These are phyloP conservation scores for Penicillium samsonianum DNA, from an alignment of 495 filamentous ascomycete species.

Conservation along the genomic window DNA sequence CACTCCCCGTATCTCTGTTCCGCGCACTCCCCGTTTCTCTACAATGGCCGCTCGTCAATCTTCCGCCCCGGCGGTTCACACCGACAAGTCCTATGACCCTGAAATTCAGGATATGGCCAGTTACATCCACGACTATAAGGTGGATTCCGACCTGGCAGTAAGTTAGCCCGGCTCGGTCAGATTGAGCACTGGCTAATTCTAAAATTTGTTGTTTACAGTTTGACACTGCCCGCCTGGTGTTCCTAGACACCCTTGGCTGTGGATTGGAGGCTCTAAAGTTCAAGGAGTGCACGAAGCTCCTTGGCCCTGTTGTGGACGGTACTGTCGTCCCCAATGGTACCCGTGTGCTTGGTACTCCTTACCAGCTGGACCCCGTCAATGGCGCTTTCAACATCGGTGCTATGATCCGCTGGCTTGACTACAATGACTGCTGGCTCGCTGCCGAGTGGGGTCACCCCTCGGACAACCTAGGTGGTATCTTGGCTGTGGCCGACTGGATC, in stretches of 20 bases:
- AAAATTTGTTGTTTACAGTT: slow-evolving; percentile 56
- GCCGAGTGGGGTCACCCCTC: slow-evolving; percentile 99
- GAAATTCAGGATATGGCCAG: slow-evolving; percentile 93
- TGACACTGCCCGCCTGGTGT: slow-evolving; percentile 86
- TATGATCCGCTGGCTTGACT: slow-evolving; percentile 98
- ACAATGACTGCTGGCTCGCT: slow-evolving; percentile 99
- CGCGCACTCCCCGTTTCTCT: slow-evolving; percentile 42
- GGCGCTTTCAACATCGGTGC: slow-evolving; percentile 98
- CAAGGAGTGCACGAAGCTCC: slow-evolving; percentile 90
- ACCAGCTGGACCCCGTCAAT: slow-evolving; percentile 91
- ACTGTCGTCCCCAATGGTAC: slow-evolving; percentile 92
- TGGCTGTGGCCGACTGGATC: slow-evolving; percentile 96
- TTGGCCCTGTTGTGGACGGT: slow-evolving; percentile 90
- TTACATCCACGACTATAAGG: slow-evolving; percentile 89
- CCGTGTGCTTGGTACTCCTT: slow-evolving; percentile 87
- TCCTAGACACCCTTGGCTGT: slow-evolving; percentile 95
- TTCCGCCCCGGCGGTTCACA: slow-evolving; percentile 37
- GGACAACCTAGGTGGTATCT: slow-evolving; percentile 93
- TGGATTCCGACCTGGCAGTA: slow-evolving; percentile 91
- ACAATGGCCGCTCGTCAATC: slow-evolving; percentile 51
- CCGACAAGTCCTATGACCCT: slow-evolving; percentile 69
- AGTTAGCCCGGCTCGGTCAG: slow-evolving; percentile 32
- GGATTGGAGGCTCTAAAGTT: slow-evolving; percentile 94
- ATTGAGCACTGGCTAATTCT: background rate
- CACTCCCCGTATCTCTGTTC: slow-evolving; percentile 23